These are phyloP conservation scores for Dipteronia sinensis DNA, from an alignment of 345 rosid species.

Conservation along the genomic window DNA sequence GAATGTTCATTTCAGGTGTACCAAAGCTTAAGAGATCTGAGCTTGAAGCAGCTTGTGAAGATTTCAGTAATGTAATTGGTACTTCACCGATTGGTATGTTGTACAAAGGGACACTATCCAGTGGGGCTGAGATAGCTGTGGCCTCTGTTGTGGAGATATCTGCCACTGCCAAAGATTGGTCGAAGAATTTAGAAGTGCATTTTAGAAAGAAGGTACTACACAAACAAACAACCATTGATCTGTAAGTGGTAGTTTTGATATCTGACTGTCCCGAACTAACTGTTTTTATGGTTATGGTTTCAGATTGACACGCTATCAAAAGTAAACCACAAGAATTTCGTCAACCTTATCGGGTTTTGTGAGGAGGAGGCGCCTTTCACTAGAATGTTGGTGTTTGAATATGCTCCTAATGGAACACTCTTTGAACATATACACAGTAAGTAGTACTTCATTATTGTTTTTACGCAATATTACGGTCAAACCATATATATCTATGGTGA, in stretches of 20 bases:
- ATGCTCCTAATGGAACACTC: constrained; percentile 94
- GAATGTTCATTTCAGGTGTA: constrained; percentile 59
- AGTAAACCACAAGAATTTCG: constrained; percentile 92
- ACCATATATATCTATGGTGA: neutral
- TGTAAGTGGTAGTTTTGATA: neutral
- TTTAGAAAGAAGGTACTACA: constrained; percentile 78
- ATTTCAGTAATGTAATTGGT: constrained; percentile 89
- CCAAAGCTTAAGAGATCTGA: constrained; percentile 83
- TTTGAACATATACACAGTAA: constrained; percentile 90
- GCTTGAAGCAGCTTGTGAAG: constrained; percentile 93
- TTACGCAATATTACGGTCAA: neutral
- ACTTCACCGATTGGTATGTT: constrained; percentile 66
- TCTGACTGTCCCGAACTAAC: constrained; percentile 13
- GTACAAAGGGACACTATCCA: constrained; percentile 90
- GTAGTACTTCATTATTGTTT: constrained; percentile 31
- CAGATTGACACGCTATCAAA: constrained; percentile 80
- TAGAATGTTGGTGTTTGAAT: constrained; percentile 96
- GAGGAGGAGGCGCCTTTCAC: constrained; percentile 88
- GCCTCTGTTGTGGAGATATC: constrained; percentile 54
- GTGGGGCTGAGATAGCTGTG: constrained; percentile 91
- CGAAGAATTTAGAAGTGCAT: constrained; percentile 61
- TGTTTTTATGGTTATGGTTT: constrained; percentile 25
- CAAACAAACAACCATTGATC: neutral
- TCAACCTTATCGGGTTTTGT: constrained; percentile 86
- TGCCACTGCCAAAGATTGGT: constrained; percentile 63